Evolutionary conservation across 2,329 filamentous ascomycete species (phyloP), one percentile per base, ranked within the genome.

Genomic region (Zymoseptoria brevis): DNA sequence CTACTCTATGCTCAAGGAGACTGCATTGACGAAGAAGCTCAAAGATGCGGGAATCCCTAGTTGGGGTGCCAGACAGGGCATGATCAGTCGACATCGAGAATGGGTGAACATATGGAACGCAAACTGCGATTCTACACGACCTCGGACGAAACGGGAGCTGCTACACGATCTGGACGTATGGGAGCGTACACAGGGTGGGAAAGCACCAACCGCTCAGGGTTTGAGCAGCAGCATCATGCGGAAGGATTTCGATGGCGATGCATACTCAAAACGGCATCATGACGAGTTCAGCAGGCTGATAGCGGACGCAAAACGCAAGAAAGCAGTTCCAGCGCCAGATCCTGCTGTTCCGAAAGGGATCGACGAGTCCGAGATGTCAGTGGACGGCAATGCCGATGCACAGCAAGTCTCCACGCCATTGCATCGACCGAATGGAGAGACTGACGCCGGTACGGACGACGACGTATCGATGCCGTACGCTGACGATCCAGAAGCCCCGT

Each of bases 61-160:
- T 8, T 79, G 77, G 60, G 94, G 94, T 0, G 74, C 81, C 0
- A 87, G 87, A 52, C 77, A 81, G 52, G 79, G 92, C 1, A 78
- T 97, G 57, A 87, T 93, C 71, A 83, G 81, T 64, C 83, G 95
- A 19, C 92, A 97, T 69, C 89, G 84, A 22, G 94, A 99, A 74
- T 99, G 92, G 92, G 81, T 94, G 55, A 96, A 94, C 45, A 76
- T 99, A 19, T 96, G 90, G 88, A 99, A 99, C 73, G 89, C 95
- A 9, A 99, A 99, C 71, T 96, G 91, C 75, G 94, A 99, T 73
- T 88, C 92, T 1, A 83, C 82, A 41, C 78, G 79, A 1, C 90
- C 90, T 0, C 88, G 87, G 70, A 79, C 80, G 9, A 90, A 89
- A 63, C 70, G 76, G 6, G 87, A 94, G 59, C 74, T 99, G 4